These are phyloP conservation scores for Neopestalotiopsis rosae DNA, from an alignment of 2,329 filamentous ascomycete species.

Conservation along the genomic window DNA sequence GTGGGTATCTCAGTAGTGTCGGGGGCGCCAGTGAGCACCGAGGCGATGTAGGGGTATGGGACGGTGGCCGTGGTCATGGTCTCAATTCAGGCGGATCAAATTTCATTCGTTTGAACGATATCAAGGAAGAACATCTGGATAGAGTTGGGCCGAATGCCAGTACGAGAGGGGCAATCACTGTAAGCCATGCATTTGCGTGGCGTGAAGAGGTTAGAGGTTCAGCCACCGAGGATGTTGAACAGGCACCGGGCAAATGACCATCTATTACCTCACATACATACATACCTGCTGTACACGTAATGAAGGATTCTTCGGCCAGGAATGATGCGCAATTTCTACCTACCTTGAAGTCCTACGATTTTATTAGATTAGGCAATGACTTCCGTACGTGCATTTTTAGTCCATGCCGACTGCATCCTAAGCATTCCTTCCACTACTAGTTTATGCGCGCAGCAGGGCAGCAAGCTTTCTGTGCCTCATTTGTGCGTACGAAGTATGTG, in stretches of 20 bases:
- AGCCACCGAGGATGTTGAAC: not conserved
- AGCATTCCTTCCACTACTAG: too few species aligned
- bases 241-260: not conserved
- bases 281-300: too few species aligned
- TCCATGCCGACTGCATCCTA: too few species aligned
- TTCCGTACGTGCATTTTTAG: too few species aligned
- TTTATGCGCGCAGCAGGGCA: too few species aligned
- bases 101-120: conserved; percentile 1
- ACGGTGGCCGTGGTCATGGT: not conserved
- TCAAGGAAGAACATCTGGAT: not conserved
- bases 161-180: conserved; percentile 1
- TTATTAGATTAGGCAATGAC: too few species aligned
- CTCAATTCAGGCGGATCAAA: not conserved
- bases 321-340: too few species aligned
- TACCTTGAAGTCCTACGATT: too few species aligned
- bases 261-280: too few species aligned
- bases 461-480: too few species aligned
- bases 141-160: not conserved
- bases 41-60: not conserved
- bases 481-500: too few species aligned
- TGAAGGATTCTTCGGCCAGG: too few species aligned
- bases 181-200: not conserved
- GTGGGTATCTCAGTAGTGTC: not conserved
- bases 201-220: not conserved
- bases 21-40: not conserved